Conservation (phyloP, 2,329 filamentous ascomycete genomes). For the Nigrospora sphaerica region DNA sequence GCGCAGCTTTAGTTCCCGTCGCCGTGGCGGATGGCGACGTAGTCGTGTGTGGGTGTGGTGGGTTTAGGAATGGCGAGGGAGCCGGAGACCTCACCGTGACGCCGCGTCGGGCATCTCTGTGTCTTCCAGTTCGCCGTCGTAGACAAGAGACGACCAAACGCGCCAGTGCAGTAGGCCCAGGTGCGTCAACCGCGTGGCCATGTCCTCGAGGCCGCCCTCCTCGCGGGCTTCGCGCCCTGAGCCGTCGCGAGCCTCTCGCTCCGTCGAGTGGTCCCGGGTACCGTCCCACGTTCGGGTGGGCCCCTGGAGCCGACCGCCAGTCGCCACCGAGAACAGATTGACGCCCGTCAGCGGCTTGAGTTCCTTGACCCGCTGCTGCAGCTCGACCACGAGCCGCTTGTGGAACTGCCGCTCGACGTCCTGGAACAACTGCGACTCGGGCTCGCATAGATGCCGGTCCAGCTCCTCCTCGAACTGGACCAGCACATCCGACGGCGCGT, state of each 20-base stretch:
- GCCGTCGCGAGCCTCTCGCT: conserved; percentile 9
- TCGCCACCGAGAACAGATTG: conserved; percentile 47
- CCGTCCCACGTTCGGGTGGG: conserved; percentile 27
- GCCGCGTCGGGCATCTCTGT: conserved; percentile 10
- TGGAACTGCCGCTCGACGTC: conserved; percentile 44
- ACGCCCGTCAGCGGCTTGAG: conserved; percentile 46
- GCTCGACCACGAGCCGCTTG: conserved; percentile 37
- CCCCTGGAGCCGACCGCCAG: conserved; percentile 38
- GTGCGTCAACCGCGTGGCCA: conserved; percentile 74
- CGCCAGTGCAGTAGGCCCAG: conserved; percentile 84
- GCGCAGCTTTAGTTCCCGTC: too few species aligned
- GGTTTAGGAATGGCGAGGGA: too few species aligned
- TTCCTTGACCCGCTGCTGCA: conserved; percentile 42
- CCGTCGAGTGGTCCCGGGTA: conserved; percentile 13
- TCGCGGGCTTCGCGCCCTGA: conserved; percentile 32
- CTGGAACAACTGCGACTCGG: conserved; percentile 35
- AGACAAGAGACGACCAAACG: conserved; percentile 75
- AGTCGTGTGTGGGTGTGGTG: too few species aligned
- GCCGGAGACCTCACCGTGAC: not conserved
- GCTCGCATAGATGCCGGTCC: conserved; percentile 33
- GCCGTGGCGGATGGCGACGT: too few species aligned
- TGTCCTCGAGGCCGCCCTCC: conserved; percentile 52
- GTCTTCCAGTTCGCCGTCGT: conserved; percentile 36
- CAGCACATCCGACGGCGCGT: conserved; percentile 41
- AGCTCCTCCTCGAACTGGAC: conserved; percentile 43